Percentiles rank a stretch among this genome's conserved stretches.
Evolutionary conservation across 2,329 filamentous ascomycete genomes (phyloP).

Genomic region (Helotiales sp.): DNA sequence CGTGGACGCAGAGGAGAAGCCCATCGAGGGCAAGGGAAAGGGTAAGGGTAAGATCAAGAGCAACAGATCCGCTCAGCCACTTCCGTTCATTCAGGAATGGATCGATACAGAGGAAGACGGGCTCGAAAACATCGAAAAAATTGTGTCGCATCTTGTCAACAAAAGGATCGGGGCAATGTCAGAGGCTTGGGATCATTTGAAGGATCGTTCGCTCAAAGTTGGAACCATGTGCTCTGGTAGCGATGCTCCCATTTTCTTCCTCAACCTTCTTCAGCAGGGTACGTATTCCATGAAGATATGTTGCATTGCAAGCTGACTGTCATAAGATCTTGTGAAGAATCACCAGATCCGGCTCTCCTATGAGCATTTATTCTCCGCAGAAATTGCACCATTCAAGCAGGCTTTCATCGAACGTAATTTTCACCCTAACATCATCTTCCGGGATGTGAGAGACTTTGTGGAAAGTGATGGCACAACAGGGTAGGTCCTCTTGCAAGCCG

Average conservation of each 20-base stretch:
- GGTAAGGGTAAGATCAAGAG: too few species aligned
- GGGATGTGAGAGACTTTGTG: constrained; percentile 58
- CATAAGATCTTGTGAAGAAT: background rate
- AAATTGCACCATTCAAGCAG: constrained; percentile 65
- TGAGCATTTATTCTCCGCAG: constrained; percentile 60
- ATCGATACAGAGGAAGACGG: too few species aligned
- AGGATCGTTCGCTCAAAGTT: too few species aligned
- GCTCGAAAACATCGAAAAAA: too few species aligned
- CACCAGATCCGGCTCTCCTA: constrained; percentile 26
- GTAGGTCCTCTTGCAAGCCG: too few species aligned
- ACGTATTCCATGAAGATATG: constrained; percentile 19
- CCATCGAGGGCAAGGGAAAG: too few species aligned
- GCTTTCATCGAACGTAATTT: constrained; percentile 64
- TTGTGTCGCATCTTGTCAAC: too few species aligned
- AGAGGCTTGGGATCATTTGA: too few species aligned
- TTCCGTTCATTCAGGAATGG: too few species aligned
- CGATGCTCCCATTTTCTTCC: constrained; percentile 68
- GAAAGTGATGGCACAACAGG: background rate
- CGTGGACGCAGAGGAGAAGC: too few species aligned
- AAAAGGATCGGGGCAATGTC: too few species aligned
- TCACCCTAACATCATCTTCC: constrained; percentile 51
- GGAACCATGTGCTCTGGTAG: constrained; percentile 80
- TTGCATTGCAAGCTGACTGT: background rate
- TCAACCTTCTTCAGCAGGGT: constrained; percentile 56
- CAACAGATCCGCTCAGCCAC: too few species aligned